phyloP scores from a whole-genome alignment of 2,329 filamentous ascomycete species.

The Fusarium palustre region DNA sequence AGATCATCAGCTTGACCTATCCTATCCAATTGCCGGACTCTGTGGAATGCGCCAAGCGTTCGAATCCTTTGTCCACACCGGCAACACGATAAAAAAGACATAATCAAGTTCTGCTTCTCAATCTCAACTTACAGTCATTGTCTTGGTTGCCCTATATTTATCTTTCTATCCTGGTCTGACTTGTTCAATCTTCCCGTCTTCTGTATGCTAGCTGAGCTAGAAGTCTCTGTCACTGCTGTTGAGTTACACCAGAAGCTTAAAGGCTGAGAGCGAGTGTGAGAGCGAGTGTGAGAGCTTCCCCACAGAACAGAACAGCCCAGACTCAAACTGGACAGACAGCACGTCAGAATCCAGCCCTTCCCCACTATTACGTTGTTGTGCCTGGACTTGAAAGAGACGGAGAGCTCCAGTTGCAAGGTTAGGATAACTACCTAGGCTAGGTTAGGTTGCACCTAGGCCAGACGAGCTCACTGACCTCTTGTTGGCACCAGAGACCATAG shows the following conservation, averaged over 20 bases:
- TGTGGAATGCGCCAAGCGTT: conserved; percentile 42
- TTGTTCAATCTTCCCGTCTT: background rate
- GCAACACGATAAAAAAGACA: conserved; percentile 9
- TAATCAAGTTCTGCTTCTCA: conserved; percentile 11
- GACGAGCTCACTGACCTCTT: conserved; percentile 44
- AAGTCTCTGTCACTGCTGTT: conserved; percentile 6
- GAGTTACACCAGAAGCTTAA: conserved; percentile 1
- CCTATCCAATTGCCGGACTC: conserved; percentile 38
- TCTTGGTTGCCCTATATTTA: background rate
- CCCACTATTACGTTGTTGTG: conserved; percentile 35
- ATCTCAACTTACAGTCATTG: conserved; percentile 12
- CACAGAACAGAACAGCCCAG: conserved; percentile 35
- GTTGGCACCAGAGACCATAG: conserved; percentile 32
- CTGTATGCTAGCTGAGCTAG: background rate
- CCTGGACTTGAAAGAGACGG: conserved; percentile 29
- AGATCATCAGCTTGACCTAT: conserved; percentile 7
- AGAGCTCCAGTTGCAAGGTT: conserved; percentile 39
- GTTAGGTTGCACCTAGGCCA: conserved; percentile 33
- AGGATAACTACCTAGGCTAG: conserved; percentile 15
- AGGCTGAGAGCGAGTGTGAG: conserved; percentile 23
- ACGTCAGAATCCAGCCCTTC: conserved; percentile 32
- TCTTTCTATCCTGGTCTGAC: background rate
- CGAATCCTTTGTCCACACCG: conserved; percentile 41
- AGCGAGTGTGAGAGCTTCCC: conserved; percentile 27
- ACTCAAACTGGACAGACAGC: conserved; percentile 20